Conservation (phyloP, 202 grass and related monocot genomes). For the Digitaria exilis region DNA sequence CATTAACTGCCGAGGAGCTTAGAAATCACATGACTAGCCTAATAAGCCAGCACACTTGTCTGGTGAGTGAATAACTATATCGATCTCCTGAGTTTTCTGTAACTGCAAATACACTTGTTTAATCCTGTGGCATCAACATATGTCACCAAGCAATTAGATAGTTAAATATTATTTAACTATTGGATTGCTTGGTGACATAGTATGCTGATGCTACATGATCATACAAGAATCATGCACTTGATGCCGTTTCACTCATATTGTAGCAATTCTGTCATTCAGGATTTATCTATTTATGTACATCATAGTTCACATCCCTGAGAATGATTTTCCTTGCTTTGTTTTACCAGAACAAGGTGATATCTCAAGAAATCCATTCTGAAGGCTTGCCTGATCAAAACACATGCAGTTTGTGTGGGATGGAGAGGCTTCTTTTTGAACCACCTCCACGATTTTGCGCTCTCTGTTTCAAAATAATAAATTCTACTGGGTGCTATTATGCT, state of each 20-base stretch:
- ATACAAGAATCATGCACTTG: neutral
- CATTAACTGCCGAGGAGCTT: slow-evolving; percentile 66
- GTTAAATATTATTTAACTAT: neutral
- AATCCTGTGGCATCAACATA: neutral
- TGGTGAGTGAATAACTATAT: slow-evolving; percentile 40
- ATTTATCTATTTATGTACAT: slow-evolving; percentile 8
- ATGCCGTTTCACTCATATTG: slow-evolving; percentile 9
- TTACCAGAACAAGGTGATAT: slow-evolving; percentile 53
- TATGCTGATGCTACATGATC: slow-evolving; percentile 20
- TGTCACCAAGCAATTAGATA: slow-evolving; percentile 16
- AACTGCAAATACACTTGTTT: slow-evolving; percentile 28
- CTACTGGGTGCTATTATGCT: slow-evolving; percentile 73
- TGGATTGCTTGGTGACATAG: slow-evolving; percentile 11
- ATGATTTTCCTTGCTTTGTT: slow-evolving; percentile 23
- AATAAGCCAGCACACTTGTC: slow-evolving; percentile 54
- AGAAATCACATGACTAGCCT: slow-evolving; percentile 78
- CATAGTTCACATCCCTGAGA: slow-evolving; percentile 24
- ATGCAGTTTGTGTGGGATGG: slow-evolving; percentile 86
- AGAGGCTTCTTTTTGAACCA: slow-evolving; percentile 80
- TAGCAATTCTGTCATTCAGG: neutral
- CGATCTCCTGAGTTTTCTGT: slow-evolving; percentile 20
- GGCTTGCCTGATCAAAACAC: slow-evolving; percentile 73
- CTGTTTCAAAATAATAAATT: slow-evolving; percentile 83
- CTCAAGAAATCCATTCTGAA: slow-evolving; percentile 32
- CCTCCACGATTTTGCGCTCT: slow-evolving; percentile 74